Percentiles rank a stretch among this genome's conserved stretches.
Evolutionary conservation across 805 yeast species (phyloP).

Genomic region (Candida nonsorbophila): DNA sequence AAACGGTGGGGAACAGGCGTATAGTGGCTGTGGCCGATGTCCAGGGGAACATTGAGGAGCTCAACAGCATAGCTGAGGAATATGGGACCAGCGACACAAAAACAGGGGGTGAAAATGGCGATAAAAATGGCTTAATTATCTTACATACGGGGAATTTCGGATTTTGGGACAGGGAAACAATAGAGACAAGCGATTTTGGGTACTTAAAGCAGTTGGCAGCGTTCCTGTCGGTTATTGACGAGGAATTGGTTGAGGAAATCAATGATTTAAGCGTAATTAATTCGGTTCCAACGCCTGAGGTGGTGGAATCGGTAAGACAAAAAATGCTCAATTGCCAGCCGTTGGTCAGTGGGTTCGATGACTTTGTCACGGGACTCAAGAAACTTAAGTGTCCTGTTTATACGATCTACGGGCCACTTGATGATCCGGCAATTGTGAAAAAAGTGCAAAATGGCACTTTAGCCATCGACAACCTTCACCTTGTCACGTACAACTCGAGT

Average conservation of each 20-base stretch:
- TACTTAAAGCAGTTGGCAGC: slow-evolving; percentile 63
- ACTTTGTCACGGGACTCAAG: slow-evolving; percentile 30
- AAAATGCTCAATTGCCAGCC: slow-evolving; percentile 4
- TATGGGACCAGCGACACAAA: too few relatives aligned
- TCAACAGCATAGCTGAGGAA: slow-evolving; percentile 1
- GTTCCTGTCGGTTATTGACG: slow-evolving; percentile 54
- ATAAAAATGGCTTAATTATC: slow-evolving; percentile 24
- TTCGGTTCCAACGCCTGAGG: slow-evolving; percentile 8
- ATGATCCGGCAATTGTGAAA: slow-evolving; percentile 63
- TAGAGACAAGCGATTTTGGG: slow-evolving; percentile 45
- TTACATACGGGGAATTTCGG: slow-evolving; percentile 81
- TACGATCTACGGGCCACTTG: slow-evolving; percentile 72
- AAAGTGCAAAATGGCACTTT: slow-evolving; percentile 54
- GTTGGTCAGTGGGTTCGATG: slow-evolving; percentile 10
- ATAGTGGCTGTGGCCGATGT: slow-evolving; percentile 20
- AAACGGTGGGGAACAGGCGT: not conserved
- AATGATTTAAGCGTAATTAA: slow-evolving; percentile 41
- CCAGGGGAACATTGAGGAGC: slow-evolving; percentile 20
- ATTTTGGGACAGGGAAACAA: slow-evolving; percentile 57
- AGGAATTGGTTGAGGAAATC: slow-evolving; percentile 43
- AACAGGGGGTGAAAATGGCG: not conserved
- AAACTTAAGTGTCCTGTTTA: slow-evolving; percentile 58
- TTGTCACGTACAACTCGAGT: slow-evolving; percentile 56
- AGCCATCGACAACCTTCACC: slow-evolving; percentile 48
- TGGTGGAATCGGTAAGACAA: slow-evolving; percentile 6